These are phyloP conservation scores for Rhynchospora pubera DNA, from an alignment of 176 grass and related monocot species.

Conservation along the genomic window DNA sequence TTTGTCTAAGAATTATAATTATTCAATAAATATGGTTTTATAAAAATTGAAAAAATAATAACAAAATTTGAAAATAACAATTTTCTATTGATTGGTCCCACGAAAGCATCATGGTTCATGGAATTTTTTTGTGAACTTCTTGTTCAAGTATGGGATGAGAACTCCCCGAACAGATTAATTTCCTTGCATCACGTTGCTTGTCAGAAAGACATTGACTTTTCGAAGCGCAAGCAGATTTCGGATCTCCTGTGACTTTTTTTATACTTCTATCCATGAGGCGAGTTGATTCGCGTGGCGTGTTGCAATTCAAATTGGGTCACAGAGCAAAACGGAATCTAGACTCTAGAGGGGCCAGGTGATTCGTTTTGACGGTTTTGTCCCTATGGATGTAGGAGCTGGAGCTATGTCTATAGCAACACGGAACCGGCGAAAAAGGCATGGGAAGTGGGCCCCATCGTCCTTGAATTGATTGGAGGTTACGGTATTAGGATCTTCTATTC, in stretches of 20 bases:
- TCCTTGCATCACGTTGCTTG: background rate
- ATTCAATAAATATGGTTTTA: no score
- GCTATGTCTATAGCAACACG: background rate
- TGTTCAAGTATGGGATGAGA: background rate
- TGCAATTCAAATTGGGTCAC: background rate
- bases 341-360: no score
- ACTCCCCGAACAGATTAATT: background rate
- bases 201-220: slow-evolving; percentile 1
- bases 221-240: background rate
- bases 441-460: background rate
- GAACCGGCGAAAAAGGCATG: slow-evolving; percentile 1
- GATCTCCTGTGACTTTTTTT: background rate
- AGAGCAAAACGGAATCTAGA: background rate
- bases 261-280: background rate
- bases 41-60: no score
- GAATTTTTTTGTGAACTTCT: background rate
- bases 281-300: background rate
- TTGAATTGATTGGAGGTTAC: background rate
- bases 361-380: background rate
- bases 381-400: background rate
- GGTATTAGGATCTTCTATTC: background rate
- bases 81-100: no score
- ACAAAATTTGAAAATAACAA: no score
- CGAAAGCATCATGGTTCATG: no score
- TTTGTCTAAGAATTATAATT: no score